These are phyloP conservation scores for Candida nitratophila DNA, from an alignment of 805 yeast genomes.

Conservation along the genomic window DNA sequence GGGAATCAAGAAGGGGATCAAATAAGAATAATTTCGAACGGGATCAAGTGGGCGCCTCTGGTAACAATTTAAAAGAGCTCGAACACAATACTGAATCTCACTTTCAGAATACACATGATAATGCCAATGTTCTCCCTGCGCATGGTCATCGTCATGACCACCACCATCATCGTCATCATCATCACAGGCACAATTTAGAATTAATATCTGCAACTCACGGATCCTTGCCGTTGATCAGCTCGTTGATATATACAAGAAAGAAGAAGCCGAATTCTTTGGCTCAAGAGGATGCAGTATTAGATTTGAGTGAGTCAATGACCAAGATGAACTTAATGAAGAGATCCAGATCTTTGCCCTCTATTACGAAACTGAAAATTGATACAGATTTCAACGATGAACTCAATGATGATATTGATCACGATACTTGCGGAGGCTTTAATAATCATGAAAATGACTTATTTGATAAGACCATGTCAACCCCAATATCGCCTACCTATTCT, in stretches of 20 bases:
- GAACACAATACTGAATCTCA: no score
- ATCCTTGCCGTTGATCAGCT: background rate
- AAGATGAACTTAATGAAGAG: background rate
- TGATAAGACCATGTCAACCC: background rate
- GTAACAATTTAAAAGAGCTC: no score
- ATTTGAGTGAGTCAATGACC: background rate
- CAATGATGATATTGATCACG: background rate
- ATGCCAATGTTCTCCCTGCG: background rate
- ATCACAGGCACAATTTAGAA: background rate
- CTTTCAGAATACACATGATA: no score
- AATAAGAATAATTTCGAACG: no score
- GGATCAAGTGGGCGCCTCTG: no score
- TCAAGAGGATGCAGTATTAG: no score
- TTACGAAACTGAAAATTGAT: background rate
- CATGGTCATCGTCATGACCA: background rate
- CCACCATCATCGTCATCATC: background rate
- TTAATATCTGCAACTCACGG: background rate
- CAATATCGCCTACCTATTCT: background rate
- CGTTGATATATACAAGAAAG: background rate
- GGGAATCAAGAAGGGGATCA: no score
- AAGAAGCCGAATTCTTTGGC: background rate
- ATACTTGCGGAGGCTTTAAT: background rate
- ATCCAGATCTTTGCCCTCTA: background rate
- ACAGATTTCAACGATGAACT: background rate
- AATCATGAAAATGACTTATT: background rate